These are phyloP conservation scores for Globisporangium echinulatum DNA, from an alignment of 352 stramenopile species.

Conservation along the genomic window DNA sequence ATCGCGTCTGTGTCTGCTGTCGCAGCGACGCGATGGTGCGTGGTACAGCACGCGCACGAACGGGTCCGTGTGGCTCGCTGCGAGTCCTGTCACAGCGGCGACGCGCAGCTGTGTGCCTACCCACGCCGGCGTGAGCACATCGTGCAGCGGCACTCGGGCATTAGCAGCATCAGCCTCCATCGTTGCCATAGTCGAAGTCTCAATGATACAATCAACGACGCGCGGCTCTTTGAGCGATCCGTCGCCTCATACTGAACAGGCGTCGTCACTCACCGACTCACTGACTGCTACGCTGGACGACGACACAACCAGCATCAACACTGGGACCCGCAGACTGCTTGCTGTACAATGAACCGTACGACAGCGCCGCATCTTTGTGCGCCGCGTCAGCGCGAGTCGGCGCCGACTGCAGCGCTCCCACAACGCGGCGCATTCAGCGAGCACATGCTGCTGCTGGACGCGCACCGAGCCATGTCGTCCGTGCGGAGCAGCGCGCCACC, in stretches of 20 bases:
- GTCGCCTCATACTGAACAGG: too few relatives aligned
- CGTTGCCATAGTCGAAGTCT: too few relatives aligned
- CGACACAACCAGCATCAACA: too few relatives aligned
- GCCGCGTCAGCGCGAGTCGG: constrained; percentile 1
- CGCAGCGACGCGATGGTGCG: constrained; percentile 3
- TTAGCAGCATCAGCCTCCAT: too few relatives aligned
- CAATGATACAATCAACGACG: too few relatives aligned
- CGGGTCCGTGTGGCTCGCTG: constrained; percentile 31
- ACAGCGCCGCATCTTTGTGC: not conserved
- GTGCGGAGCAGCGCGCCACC: not conserved
- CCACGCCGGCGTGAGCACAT: not conserved
- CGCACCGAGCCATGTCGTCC: too few relatives aligned
- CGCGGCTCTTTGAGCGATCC: too few relatives aligned
- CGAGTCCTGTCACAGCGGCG: constrained; percentile 32
- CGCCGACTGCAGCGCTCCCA: constrained; percentile 11
- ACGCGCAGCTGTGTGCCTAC: constrained; percentile 24
- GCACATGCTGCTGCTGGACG: constrained; percentile 17
- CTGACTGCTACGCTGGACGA: too few relatives aligned
- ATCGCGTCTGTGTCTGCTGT: constrained; percentile 2
- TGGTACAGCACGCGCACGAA: constrained; percentile 45
- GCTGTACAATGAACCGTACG: too few relatives aligned
- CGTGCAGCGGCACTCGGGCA: too few relatives aligned
- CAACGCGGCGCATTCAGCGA: constrained; percentile 31
- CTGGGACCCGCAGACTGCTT: too few relatives aligned
- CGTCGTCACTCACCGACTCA: too few relatives aligned